Evolutionary conservation across 2,329 filamentous ascomycete genomes (phyloP).

Genomic region (Chaetomium strumarium): DNA sequence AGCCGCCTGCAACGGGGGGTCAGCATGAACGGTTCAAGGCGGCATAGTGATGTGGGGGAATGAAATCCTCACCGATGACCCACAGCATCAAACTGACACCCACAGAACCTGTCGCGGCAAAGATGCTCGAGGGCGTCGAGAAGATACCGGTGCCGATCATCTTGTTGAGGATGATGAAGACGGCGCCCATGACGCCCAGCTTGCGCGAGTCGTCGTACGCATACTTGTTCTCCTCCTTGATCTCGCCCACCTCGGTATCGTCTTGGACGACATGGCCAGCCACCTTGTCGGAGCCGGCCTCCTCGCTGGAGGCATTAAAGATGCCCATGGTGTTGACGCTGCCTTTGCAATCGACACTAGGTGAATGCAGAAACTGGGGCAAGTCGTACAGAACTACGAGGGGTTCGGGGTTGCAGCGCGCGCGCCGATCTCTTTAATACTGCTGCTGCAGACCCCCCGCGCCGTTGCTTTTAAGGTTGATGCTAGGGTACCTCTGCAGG

Average conservation of each 20-base stretch:
- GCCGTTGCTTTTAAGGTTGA: background rate
- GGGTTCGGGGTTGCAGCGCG: background rate
- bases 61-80: slow-evolving; percentile 26
- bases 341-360: background rate
- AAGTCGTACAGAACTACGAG: too few species aligned
- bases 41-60: background rate
- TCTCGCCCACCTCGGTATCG: slow-evolving; percentile 18
- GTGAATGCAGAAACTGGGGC: too few species aligned
- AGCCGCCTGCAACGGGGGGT: slow-evolving; percentile 18
- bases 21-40: background rate
- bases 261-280: slow-evolving; percentile 3
- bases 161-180: slow-evolving; percentile 26
- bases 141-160: slow-evolving; percentile 39
- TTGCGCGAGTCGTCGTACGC: slow-evolving; percentile 23
- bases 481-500: too few species aligned
- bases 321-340: slow-evolving; percentile 16
- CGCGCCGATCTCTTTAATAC: slow-evolving; percentile 10
- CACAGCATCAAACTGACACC: slow-evolving; percentile 38
- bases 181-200: slow-evolving; percentile 23
- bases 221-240: slow-evolving; percentile 22
- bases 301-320: slow-evolving; percentile 16
- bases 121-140: slow-evolving; percentile 49
- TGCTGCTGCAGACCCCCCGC: background rate
- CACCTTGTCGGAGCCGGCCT: slow-evolving; percentile 5
- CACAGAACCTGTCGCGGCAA: slow-evolving; percentile 47